Evolutionary conservation across 495 filamentous ascomycete species (phyloP).

Genomic region (Xylaria curta): DNA sequence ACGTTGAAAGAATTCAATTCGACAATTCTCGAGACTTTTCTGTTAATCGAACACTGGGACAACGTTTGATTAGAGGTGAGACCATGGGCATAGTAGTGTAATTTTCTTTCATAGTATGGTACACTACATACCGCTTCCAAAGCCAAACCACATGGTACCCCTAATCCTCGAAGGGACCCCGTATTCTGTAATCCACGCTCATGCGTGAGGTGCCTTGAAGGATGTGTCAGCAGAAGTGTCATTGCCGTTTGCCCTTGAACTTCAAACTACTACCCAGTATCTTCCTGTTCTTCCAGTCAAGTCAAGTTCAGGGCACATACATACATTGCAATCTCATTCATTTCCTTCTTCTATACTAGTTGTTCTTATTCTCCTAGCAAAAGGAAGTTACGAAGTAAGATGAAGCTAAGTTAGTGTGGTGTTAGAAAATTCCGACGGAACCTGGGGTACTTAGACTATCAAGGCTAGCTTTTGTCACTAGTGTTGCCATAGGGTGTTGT

Average conservation of each 20-base stretch:
- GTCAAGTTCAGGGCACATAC: neutral
- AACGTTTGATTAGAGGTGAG: neutral
- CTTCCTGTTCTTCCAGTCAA: neutral
- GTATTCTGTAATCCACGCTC: constrained; percentile 5
- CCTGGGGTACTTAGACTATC: neutral
- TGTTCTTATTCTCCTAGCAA: neutral
- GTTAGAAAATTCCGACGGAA: neutral
- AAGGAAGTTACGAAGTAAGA: neutral
- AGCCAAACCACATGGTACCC: neutral
- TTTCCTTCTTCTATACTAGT: neutral
- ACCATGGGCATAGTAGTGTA: neutral
- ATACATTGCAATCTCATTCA: neutral
- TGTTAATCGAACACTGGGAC: neutral
- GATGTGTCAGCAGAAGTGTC: neutral
- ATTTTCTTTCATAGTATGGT: neutral
- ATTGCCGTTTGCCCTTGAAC: neutral
- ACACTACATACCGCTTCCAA: neutral
- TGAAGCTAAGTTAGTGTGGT: neutral
- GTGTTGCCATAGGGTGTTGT: neutral
- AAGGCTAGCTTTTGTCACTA: neutral
- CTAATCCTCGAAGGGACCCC: neutral
- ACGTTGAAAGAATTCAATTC: neutral
- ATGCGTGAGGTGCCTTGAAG: neutral
- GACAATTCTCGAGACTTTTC: neutral
- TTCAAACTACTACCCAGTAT: neutral